Evolutionary conservation across 495 filamentous ascomycete genomes (phyloP).

Genomic region (Tricharina praecox): DNA sequence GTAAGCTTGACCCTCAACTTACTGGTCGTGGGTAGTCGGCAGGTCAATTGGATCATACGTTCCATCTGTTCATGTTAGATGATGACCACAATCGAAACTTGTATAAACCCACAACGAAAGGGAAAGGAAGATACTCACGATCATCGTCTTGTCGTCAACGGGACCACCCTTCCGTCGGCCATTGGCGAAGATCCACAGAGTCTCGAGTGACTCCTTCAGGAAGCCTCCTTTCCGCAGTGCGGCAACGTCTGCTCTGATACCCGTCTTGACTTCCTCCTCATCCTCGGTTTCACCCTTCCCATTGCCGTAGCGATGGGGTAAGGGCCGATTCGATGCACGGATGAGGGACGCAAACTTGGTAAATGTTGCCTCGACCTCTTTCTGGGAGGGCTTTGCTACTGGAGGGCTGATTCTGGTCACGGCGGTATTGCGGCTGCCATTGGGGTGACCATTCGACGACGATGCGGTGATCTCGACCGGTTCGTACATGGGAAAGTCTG

Average conservation of each 20-base stretch:
- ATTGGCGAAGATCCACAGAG: conserved; percentile 38
- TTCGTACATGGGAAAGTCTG: no score
- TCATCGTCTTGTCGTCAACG: conserved; percentile 52
- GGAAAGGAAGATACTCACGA: conserved; percentile 16
- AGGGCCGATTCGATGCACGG: conserved; percentile 44
- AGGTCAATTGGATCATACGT: conserved; percentile 56
- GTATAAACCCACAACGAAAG: background rate
- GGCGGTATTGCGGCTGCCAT: no score
- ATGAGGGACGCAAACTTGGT: conserved; percentile 32
- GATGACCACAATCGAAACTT: no score
- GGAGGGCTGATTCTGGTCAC: conserved; percentile 1
- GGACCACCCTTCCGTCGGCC: conserved; percentile 39
- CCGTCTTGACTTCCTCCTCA: conserved; percentile 36
- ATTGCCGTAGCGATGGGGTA: conserved; percentile 49
- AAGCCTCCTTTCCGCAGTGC: conserved; percentile 32
- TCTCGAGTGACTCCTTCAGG: conserved; percentile 37
- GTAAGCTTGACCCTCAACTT: conserved; percentile 38
- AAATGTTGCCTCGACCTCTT: conserved; percentile 21
- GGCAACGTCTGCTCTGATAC: conserved; percentile 47
- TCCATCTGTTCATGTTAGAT: conserved; percentile 47
- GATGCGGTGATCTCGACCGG: no score
- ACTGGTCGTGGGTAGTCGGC: conserved; percentile 41
- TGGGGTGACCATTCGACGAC: no score
- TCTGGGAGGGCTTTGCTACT: conserved; percentile 12
- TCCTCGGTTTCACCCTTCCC: conserved; percentile 36